phyloP scores from a whole-genome alignment of 1,284 basidiomycete genomes.

The Ceratobasidium sp. region DNA sequence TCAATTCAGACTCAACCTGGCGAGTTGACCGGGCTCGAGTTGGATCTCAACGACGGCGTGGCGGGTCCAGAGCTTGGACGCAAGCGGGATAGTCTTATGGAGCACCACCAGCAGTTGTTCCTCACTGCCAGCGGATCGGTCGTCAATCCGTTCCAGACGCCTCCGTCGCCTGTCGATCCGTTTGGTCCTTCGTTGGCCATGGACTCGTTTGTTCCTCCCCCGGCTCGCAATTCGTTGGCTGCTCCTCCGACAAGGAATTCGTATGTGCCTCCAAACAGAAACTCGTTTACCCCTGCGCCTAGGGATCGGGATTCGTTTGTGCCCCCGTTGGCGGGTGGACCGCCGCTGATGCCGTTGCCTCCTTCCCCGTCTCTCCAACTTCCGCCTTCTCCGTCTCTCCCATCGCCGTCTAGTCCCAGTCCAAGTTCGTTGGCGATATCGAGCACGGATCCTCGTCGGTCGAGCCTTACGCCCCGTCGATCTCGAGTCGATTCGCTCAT shows the following conservation, averaged over 20 bases:
- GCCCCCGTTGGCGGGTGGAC: slow-evolving; percentile 26
- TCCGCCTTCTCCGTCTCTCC: not conserved
- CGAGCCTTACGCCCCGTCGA: not conserved
- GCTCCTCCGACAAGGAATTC: not conserved
- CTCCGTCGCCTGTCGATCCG: slow-evolving; percentile 20
- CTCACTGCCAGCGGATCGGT: not conserved
- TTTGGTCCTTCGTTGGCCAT: not conserved
- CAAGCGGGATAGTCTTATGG: slow-evolving; percentile 31
- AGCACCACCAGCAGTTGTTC: slow-evolving; percentile 30
- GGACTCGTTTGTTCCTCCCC: not conserved
- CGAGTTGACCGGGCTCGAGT: slow-evolving; percentile 15
- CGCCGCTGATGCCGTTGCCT: slow-evolving; percentile 30
- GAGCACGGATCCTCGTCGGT: not conserved
- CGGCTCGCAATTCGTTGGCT: not conserved
- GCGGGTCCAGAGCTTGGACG: not conserved
- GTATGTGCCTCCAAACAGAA: slow-evolving; percentile 10
- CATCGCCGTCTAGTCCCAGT: not conserved
- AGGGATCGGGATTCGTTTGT: not conserved
- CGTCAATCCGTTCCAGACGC: slow-evolving; percentile 27
- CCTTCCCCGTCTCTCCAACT: slow-evolving; percentile 14
- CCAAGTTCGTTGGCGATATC: not conserved
- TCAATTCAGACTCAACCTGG: slow-evolving; percentile 14
- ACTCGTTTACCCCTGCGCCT: no score
- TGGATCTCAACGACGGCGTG: slow-evolving; percentile 8
- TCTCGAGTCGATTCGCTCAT: slow-evolving; percentile 29